Evolutionary conservation across 352 stramenopile species (phyloP).

Genomic region (Phytophthora podocarpi): DNA sequence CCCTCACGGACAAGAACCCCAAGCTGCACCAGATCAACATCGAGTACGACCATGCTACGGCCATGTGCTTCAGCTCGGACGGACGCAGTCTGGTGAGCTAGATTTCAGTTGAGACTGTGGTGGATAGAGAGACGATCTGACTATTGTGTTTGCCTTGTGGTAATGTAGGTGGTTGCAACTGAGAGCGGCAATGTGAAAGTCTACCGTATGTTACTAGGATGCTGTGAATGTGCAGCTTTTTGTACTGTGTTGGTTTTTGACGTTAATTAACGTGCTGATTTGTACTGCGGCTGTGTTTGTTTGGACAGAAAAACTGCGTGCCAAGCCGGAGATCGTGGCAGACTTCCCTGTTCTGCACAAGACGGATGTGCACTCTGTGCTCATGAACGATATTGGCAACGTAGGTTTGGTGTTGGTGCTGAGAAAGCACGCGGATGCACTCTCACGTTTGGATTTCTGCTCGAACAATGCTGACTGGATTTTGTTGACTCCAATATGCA

Average conservation of each 20-base stretch:
- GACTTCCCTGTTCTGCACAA: slow-evolving; percentile 74
- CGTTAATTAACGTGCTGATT: slow-evolving; percentile 7
- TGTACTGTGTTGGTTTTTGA: not conserved
- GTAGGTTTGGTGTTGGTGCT: slow-evolving; percentile 20
- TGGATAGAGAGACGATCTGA: too few relatives aligned
- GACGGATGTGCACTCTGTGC: slow-evolving; percentile 77
- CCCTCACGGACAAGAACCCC: slow-evolving; percentile 64
- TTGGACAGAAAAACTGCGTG: slow-evolving; percentile 72
- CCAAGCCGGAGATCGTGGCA: slow-evolving; percentile 69
- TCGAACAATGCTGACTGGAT: slow-evolving; percentile 4
- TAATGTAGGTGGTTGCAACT: slow-evolving; percentile 60
- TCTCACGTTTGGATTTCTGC: not conserved
- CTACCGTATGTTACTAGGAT: slow-evolving; percentile 54
- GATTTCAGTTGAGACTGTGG: not conserved
- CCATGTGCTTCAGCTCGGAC: slow-evolving; percentile 78
- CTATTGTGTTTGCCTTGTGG: too few relatives aligned
- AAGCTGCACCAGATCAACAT: slow-evolving; percentile 70
- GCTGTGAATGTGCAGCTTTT: not conserved
- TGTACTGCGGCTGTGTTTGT: not conserved
- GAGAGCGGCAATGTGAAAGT: slow-evolving; percentile 73
- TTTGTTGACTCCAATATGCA: slow-evolving; percentile 31
- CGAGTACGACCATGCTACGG: slow-evolving; percentile 81
- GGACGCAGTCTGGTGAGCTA: slow-evolving; percentile 61
- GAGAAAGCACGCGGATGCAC: not conserved
- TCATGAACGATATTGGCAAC: slow-evolving; percentile 85